Conservation (phyloP, 2,329 filamentous ascomycete species). For the Xylariomycetidae sp. region DNA sequence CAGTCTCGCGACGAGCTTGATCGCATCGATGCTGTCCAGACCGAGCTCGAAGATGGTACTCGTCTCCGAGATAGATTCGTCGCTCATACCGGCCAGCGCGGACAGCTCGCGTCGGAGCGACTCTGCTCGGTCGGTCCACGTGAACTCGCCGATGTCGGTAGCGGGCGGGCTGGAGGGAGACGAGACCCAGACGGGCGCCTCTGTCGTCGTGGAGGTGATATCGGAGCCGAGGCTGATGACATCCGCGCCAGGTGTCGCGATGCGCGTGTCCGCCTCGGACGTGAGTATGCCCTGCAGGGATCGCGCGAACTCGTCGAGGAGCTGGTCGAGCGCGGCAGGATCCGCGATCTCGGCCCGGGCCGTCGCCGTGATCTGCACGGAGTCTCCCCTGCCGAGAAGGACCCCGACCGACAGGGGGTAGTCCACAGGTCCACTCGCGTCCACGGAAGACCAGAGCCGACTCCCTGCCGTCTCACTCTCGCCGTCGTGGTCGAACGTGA, state of each 20-base stretch:
- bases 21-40: slow-evolving; percentile 86
- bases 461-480: slow-evolving; percentile 20
- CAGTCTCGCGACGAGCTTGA: slow-evolving; percentile 74
- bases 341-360: slow-evolving; percentile 42
- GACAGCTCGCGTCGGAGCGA: slow-evolving; percentile 60
- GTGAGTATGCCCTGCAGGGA: slow-evolving; percentile 21
- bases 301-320: slow-evolving; percentile 38
- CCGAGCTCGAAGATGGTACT: slow-evolving; percentile 76
- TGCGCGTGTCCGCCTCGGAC: slow-evolving; percentile 3
- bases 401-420: slow-evolving; percentile 78
- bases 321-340: slow-evolving; percentile 18
- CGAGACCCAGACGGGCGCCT: too few species aligned
- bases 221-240: neutral
- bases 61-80: slow-evolving; percentile 46
- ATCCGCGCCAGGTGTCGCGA: neutral
- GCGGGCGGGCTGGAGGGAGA: neutral
- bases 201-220: neutral
- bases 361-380: slow-evolving; percentile 55
- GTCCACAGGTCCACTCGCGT: slow-evolving; percentile 50
- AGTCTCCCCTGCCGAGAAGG: slow-evolving; percentile 43
- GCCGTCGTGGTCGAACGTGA: slow-evolving; percentile 67
- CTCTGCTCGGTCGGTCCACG: slow-evolving; percentile 53
- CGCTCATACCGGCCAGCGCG: slow-evolving; percentile 49
- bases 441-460: slow-evolving; percentile 49
- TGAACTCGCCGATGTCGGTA: slow-evolving; percentile 32